Base-by-base conservation (phyloP, 495 filamentous ascomycete genomes). In the Aspergillus sparsus region DNA sequence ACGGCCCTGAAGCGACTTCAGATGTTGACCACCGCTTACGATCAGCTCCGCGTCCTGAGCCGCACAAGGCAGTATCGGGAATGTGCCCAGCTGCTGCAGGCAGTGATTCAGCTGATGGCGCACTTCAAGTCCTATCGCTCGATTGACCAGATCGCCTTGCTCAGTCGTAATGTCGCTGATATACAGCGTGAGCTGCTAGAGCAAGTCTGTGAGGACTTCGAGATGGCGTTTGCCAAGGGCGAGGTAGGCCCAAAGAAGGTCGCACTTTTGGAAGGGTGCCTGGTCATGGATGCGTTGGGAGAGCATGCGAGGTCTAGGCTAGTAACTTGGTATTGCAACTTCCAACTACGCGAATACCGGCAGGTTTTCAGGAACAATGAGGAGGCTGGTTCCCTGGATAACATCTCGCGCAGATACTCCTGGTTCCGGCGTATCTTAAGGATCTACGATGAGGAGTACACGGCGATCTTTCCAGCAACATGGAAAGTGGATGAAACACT, bases 71-170 rank as follows among this genome's bases (percentile, higher is more conserved):
- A 99, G 73, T 99, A 99, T 72, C 83, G 91, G 59, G 95, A 99
- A 76, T 99, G 94, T 70, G 91, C 95, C 37, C 92, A 94, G 67
- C 80, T 99, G 53, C 83, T 99, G 55, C 91, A 96, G 72, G 94
- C 95, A 5, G 94, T 99, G 41, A 85, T 98, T 60, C 94, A 99
- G 82, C 86, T 99, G 34, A 97, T 97, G 92, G 89, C 89, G 57
- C 92, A 99, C 77, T 99, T 99, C 83, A 96, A 97, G 73, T 94
- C 91, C 68, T 98, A 98, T 71, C 83, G 95, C 57, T 95, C 91
- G 57, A 97, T 99, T 44, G 93, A 97, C 70, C 94, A 99, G 79
- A 98, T 99, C 64, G 94, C 94, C 15, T 90, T 91, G 4, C 83
- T 98, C 36, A 93, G 90, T 67, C 85, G 91, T 45, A 96, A 96